phyloP scores from a whole-genome alignment of 2,329 filamentous ascomycete genomes.

The Dactylella cylindrospora region DNA sequence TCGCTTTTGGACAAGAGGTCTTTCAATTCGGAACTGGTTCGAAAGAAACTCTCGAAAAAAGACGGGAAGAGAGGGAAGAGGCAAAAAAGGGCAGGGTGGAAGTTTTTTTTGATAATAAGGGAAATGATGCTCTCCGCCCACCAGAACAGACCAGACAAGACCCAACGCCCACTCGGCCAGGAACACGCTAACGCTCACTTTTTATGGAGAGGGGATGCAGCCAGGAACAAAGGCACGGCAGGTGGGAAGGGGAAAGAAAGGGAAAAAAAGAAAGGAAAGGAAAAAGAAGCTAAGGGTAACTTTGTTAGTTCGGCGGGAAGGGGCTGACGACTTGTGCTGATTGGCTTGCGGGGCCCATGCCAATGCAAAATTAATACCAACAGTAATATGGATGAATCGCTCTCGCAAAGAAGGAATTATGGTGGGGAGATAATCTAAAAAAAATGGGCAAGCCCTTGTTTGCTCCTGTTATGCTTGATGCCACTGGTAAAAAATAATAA shows the following conservation, averaged over 20 bases:
- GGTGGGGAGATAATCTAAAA: conserved; percentile 1
- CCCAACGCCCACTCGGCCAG: too few relatives aligned
- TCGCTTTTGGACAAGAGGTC: conserved; percentile 22
- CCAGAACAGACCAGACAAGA: conserved; percentile 24
- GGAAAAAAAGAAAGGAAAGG: conserved; percentile 16
- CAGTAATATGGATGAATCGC: conserved; percentile 29
- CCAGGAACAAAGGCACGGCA: conserved; percentile 28
- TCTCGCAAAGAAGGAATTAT: conserved; percentile 2
- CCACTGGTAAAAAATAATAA: conserved; percentile 25
- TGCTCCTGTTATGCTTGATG: too few relatives aligned
- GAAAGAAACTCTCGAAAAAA: conserved; percentile 18
- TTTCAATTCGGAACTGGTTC: conserved; percentile 30
- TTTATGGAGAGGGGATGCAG: conserved; percentile 19
- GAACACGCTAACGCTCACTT: conserved; percentile 36
- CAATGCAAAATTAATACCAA: conserved; percentile 14
- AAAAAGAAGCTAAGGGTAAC: conserved; percentile 27
- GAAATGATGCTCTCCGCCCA: conserved; percentile 36
- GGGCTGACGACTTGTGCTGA: conserved; percentile 6
- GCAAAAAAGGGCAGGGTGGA: not conserved
- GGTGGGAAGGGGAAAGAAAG: not conserved
- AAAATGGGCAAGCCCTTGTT: too few relatives aligned
- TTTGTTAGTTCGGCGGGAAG: conserved; percentile 18
- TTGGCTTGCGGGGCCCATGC: conserved; percentile 25
- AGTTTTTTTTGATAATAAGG: conserved; percentile 35
- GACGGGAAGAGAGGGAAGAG: conserved; percentile 21